These are phyloP conservation scores for Coemansia sp. DNA, from an alignment of 192 early-diverging fungal genomes.

Conservation along the genomic window DNA sequence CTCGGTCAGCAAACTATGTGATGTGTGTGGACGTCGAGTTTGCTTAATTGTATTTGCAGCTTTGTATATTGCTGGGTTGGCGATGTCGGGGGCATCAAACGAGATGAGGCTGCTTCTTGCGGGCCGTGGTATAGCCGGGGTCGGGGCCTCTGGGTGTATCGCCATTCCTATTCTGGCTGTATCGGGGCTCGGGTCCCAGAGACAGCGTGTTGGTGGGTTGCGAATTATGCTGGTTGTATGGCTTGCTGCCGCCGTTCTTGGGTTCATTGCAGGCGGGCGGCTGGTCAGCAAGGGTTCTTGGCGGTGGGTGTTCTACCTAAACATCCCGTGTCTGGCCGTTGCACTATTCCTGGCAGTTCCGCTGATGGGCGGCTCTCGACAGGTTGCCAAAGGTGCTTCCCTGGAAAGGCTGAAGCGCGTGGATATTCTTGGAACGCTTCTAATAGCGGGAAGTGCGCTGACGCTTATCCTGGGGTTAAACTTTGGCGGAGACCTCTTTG, in stretches of 20 bases:
- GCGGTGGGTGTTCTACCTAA: slow-evolving; percentile 55
- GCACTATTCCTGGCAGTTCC: slow-evolving; percentile 36
- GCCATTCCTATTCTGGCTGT: slow-evolving; percentile 53
- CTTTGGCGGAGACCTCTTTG: slow-evolving; percentile 55
- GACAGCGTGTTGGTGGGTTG: slow-evolving; percentile 25
- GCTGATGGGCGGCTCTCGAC: too few relatives aligned
- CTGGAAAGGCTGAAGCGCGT: slow-evolving; percentile 36
- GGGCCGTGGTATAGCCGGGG: slow-evolving; percentile 47
- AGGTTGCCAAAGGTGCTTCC: too few relatives aligned
- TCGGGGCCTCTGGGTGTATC: slow-evolving; percentile 46
- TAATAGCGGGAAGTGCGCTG: slow-evolving; percentile 41
- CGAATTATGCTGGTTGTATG: slow-evolving; percentile 24
- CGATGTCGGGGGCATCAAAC: slow-evolving; percentile 48
- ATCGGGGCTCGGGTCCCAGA: slow-evolving; percentile 24
- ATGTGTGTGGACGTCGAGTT: slow-evolving; percentile 48
- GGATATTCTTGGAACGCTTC: slow-evolving; percentile 51
- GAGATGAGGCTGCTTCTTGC: slow-evolving; percentile 57
- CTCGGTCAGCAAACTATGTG: slow-evolving; percentile 46
- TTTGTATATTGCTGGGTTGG: slow-evolving; percentile 38
- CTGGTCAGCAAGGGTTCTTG: slow-evolving; percentile 30
- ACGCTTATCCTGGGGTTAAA: slow-evolving; percentile 55
- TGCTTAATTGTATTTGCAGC: slow-evolving; percentile 15
- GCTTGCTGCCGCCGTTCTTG: slow-evolving; percentile 53
- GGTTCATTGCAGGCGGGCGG: slow-evolving; percentile 55
- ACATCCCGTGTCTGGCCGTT: slow-evolving; percentile 22